Evolutionary conservation across 805 yeast genomes (phyloP), one percentile per base, ranked within the genome.

Genomic region (Clavispora carvajalis): DNA sequence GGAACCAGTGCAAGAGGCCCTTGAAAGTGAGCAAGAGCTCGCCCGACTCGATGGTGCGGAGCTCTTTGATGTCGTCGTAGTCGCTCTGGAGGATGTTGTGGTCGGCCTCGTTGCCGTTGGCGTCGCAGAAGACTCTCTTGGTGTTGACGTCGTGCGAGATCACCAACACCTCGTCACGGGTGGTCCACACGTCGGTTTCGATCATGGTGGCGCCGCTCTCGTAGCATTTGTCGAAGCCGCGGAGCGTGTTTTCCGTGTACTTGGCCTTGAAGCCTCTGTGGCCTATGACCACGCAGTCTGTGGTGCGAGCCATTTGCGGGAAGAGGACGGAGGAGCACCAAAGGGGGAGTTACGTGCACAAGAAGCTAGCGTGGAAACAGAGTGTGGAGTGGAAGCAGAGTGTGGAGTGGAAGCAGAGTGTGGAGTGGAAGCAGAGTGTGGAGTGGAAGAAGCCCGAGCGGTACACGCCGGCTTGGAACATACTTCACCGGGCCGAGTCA

Each of bases 181-280:
- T 55, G 28, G 65, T 46, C 67, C 71, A 66, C 34, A 67, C 53
- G 47, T 69, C 74, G n/a, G 74, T 69, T 41, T 69, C 74, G 33
- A 69, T 54, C 7, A 53, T 48, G 18, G 63, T 58, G 26, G 71
- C 73, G 6, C 72, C 73, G 15, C 63, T 36, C 12, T 55, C 56
- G 43, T 44, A 67, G 43, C 73, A 67, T 36, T 62, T 55, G 15
- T 50, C 48, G 46, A 69, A 69, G 7, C 73, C 73, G 5, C 37
- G 15, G 15, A 69, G 17, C 8, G 73, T 66, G 47, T 69, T 69
- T 46, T 69, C 74, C 4, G 69, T 57, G 40, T 59, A 63, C 34
- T 58, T 52, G 26, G 60, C 69, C 43, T 69, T 69, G 50, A 62
- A 69, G 0, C 74, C 74, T 37, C 74, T 57, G 44, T 69, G 74